phyloP scores from a whole-genome alignment of 768 basidiomycete genomes.

The Dacryopinax primogenitus region DNA sequence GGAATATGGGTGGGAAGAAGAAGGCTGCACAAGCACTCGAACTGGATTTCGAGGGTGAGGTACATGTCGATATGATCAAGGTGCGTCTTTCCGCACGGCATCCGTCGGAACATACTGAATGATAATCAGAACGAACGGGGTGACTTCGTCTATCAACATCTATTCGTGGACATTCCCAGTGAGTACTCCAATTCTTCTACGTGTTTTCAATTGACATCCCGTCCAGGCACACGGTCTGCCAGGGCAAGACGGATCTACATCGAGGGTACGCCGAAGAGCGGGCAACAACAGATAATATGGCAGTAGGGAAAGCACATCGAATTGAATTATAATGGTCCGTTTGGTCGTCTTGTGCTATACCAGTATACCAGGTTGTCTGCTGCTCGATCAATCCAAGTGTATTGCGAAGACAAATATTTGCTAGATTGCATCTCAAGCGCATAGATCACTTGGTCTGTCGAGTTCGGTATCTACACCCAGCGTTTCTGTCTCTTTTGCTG shows the following conservation, averaged over 20 bases:
- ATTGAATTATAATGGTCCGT: no score
- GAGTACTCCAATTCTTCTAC: slow-evolving; percentile 20
- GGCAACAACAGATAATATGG: slow-evolving; percentile 34
- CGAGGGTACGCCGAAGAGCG: slow-evolving; percentile 49
- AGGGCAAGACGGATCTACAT: slow-evolving; percentile 58
- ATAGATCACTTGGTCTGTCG: no score
- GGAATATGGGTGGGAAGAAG: slow-evolving; percentile 26
- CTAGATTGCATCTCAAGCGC: no score
- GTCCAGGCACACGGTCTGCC: slow-evolving; percentile 45
- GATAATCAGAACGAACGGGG: slow-evolving; percentile 52
- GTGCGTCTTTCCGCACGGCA: slow-evolving; percentile 26
- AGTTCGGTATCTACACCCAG: not conserved
- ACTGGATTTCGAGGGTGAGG: slow-evolving; percentile 42
- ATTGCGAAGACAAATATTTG: no score
- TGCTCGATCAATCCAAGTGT: no score
- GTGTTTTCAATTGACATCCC: slow-evolving; percentile 7
- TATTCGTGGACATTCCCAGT: slow-evolving; percentile 72
- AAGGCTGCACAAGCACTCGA: slow-evolving; percentile 24
- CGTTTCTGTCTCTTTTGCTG: slow-evolving; percentile 2
- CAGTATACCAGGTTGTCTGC: no score
- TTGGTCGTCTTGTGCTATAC: no score
- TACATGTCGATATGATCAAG: slow-evolving; percentile 64
- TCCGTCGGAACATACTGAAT: not conserved
- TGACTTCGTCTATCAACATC: slow-evolving; percentile 63
- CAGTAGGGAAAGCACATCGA: not conserved